These are phyloP conservation scores for Aspergillus oerlinghausenensis DNA, from an alignment of 2,329 filamentous ascomycete genomes.

Conservation along the genomic window DNA sequence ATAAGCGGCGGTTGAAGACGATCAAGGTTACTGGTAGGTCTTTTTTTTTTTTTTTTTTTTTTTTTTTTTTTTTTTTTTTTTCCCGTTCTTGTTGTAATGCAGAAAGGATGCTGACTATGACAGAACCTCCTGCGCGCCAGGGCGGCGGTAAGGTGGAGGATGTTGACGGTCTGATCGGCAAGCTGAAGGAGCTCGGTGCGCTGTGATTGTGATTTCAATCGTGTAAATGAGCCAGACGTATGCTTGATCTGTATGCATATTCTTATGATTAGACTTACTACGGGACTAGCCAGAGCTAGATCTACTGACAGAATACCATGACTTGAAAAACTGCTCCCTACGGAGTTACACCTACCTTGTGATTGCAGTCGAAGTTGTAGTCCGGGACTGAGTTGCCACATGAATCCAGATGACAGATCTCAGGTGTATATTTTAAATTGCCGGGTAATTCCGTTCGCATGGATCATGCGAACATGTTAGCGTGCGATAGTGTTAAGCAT, in stretches of 20 bases:
- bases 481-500: too few species aligned
- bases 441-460: not conserved
- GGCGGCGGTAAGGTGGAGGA: constrained; percentile 96
- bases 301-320: not conserved
- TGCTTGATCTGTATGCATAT: not conserved
- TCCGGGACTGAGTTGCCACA: not conserved
- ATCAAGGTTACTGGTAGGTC: constrained; percentile 76
- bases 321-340: not conserved
- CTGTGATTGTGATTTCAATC: constrained; percentile 50
- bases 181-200: constrained; percentile 93
- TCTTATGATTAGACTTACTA: not conserved
- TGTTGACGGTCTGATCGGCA: constrained; percentile 88
- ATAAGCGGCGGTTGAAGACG: constrained; percentile 74
- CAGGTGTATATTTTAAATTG: not conserved
- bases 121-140: constrained; percentile 80
- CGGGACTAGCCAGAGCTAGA: not conserved
- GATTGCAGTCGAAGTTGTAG: not conserved
- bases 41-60: constrained; percentile 2
- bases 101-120: constrained; percentile 8
- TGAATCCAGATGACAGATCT: not conserved
- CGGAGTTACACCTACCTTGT: not conserved
- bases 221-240: not conserved
- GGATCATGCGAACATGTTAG: not conserved
- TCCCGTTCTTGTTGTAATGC: not conserved
- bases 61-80: too few species aligned